phyloP scores from a whole-genome alignment of 2,329 filamentous ascomycete genomes.

The Hypoxylon sp. region DNA sequence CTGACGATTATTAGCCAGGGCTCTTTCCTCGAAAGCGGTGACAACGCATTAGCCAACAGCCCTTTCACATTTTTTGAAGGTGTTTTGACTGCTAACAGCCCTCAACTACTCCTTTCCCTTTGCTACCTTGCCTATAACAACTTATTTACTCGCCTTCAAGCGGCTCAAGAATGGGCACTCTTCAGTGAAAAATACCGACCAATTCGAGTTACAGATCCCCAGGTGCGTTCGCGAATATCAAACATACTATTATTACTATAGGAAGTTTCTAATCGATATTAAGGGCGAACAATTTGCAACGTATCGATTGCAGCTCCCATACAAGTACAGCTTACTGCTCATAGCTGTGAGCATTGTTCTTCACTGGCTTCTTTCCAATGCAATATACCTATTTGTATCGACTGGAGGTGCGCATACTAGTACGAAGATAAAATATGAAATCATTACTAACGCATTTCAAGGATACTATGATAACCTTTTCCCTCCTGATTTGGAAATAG shows the following conservation, averaged over 20 bases:
- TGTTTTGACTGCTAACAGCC: constrained; percentile 46
- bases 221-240: constrained; percentile 9
- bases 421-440: neutral
- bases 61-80: constrained; percentile 21
- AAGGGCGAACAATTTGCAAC: constrained; percentile 47
- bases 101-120: constrained; percentile 52
- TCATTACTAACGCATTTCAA: neutral
- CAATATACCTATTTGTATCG: constrained; percentile 47
- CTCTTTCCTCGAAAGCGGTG: constrained; percentile 22
- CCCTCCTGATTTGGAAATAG: neutral
- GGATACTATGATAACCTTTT: constrained; percentile 24
- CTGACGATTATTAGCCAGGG: too few relatives aligned
- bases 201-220: constrained; percentile 48
- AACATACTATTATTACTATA: neutral
- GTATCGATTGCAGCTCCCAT: constrained; percentile 52
- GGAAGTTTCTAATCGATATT: neutral
- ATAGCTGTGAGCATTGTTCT: constrained; percentile 46
- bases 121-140: constrained; percentile 52
- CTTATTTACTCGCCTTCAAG: constrained; percentile 53
- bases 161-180: constrained; percentile 52
- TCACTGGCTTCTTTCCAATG: constrained; percentile 54
- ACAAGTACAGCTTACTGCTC: constrained; percentile 50
- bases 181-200: constrained; percentile 44
- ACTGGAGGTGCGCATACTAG: constrained; percentile 26
- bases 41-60: constrained; percentile 15